Percentiles rank a stretch among this genome's conserved stretches.
Conservation (phyloP, 2,329 filamentous ascomycete genomes). For the Cercospora citrullina region DNA sequence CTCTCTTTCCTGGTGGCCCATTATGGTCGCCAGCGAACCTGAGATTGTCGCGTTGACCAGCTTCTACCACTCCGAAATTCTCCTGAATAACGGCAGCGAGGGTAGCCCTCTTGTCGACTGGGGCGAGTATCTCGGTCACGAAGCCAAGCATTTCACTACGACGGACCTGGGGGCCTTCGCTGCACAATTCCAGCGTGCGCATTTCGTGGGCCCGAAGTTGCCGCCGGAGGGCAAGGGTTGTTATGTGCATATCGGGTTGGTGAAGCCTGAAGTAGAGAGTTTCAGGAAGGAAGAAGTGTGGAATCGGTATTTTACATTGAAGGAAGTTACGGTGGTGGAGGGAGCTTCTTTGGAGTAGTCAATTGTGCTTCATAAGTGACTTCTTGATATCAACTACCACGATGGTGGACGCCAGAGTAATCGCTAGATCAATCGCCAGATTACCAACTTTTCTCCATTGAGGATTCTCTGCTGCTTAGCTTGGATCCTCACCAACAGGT, state of each 20-base stretch:
- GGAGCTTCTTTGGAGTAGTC: not conserved
- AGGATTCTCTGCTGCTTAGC: too few species aligned
- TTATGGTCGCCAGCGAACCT: conserved; percentile 16
- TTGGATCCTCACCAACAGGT: too few species aligned
- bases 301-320: conserved; percentile 20
- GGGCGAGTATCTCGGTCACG: conserved; percentile 16
- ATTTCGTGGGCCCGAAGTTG: conserved; percentile 27
- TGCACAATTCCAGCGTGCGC: conserved; percentile 21
- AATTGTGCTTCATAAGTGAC: not conserved
- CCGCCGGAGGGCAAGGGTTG: conserved; percentile 1
- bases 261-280: conserved; percentile 20
- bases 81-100: conserved; percentile 1
- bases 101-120: conserved; percentile 11
- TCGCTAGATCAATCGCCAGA: not conserved
- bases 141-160: conserved; percentile 25
- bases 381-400: not conserved
- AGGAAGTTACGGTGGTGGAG: conserved; percentile 11
- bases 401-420: not conserved
- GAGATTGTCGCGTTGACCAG: conserved; percentile 24
- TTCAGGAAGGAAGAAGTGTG: conserved; percentile 20
- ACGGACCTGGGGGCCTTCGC: conserved; percentile 27
- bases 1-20: conserved; percentile 26
- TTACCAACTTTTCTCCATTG: too few species aligned
- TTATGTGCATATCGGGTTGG: conserved; percentile 26
- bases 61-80: conserved; percentile 26